Percentiles rank a stretch among this genome's conserved stretches.
These are phyloP conservation scores for Cutaneotrichosporon dermatis DNA, from an alignment of 1,284 basidiomycete species.

Conservation along the genomic window DNA sequence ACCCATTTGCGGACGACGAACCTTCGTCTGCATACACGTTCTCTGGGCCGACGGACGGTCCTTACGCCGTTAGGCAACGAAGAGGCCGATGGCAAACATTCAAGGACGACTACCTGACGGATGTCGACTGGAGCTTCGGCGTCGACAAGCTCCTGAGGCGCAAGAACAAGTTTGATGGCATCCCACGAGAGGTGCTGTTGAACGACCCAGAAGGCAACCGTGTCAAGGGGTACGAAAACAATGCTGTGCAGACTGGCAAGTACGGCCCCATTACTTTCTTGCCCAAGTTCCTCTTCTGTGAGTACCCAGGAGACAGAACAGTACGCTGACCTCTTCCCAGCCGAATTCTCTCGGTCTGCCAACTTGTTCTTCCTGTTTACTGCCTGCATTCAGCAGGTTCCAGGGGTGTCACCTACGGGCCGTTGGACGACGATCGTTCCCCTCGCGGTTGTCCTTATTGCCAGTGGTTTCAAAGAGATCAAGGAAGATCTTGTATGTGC, in stretches of 20 bases:
- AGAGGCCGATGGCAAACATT: slow-evolving; percentile 34
- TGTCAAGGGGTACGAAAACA: slow-evolving; percentile 62
- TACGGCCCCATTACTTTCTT: slow-evolving; percentile 86
- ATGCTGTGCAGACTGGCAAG: slow-evolving; percentile 92
- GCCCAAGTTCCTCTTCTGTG: slow-evolving; percentile 89
- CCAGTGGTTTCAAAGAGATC: slow-evolving; percentile 93
- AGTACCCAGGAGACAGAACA: slow-evolving; percentile 30
- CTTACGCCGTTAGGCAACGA: slow-evolving; percentile 22
- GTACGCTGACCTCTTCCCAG: slow-evolving; percentile 13
- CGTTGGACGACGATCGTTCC: slow-evolving; percentile 93
- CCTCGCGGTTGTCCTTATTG: slow-evolving; percentile 80
- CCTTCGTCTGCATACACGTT: slow-evolving; percentile 37
- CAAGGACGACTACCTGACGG: slow-evolving; percentile 41
- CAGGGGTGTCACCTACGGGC: slow-evolving; percentile 94
- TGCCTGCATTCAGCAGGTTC: slow-evolving; percentile 96
- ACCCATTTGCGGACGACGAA: slow-evolving; percentile 44
- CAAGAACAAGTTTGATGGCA: slow-evolving; percentile 43
- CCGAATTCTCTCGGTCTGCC: slow-evolving; percentile 72
- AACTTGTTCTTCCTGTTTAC: slow-evolving; percentile 99
- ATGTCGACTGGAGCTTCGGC: slow-evolving; percentile 47
- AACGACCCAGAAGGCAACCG: slow-evolving; percentile 59
- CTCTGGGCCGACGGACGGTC: slow-evolving; percentile 28
- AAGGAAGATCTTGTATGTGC: slow-evolving; percentile 74
- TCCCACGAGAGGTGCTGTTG: slow-evolving; percentile 58
- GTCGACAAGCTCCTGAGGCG: slow-evolving; percentile 39